phyloP scores from a whole-genome alignment of 1,284 basidiomycete genomes.

The Leccinum fuscescens region DNA sequence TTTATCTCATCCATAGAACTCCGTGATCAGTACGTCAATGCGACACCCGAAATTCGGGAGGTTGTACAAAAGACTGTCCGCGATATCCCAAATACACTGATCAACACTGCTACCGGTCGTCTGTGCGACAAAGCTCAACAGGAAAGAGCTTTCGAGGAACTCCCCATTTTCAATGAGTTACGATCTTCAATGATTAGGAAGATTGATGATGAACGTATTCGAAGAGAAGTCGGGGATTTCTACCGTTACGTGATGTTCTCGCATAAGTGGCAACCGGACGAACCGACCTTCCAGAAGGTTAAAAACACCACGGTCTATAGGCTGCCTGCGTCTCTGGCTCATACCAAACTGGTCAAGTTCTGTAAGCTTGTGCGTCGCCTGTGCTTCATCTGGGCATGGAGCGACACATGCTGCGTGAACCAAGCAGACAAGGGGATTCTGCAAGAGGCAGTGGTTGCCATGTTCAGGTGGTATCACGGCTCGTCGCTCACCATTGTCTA shows the following conservation, averaged over 20 bases:
- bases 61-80: background rate
- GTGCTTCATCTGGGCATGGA: background rate
- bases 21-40: no score
- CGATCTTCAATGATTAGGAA: constrained; percentile 1
- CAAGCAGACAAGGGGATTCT: background rate
- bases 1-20: background rate
- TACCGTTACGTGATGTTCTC: constrained; percentile 1
- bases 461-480: background rate
- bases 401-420: background rate
- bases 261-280: background rate
- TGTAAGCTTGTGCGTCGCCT: background rate
- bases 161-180: background rate
- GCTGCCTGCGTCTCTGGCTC: background rate
- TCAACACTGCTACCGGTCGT: background rate
- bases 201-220: background rate
- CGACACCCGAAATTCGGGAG: background rate
- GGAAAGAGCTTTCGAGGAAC: background rate
- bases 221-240: background rate
- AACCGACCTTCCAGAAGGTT: background rate
- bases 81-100: background rate
- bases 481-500: background rate
- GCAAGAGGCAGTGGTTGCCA: background rate
- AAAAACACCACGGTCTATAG: background rate
- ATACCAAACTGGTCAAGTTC: background rate
- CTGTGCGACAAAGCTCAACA: background rate